phyloP scores from a whole-genome alignment of 1,284 basidiomycete genomes.

The Trichosporon coremiiforme region DNA sequence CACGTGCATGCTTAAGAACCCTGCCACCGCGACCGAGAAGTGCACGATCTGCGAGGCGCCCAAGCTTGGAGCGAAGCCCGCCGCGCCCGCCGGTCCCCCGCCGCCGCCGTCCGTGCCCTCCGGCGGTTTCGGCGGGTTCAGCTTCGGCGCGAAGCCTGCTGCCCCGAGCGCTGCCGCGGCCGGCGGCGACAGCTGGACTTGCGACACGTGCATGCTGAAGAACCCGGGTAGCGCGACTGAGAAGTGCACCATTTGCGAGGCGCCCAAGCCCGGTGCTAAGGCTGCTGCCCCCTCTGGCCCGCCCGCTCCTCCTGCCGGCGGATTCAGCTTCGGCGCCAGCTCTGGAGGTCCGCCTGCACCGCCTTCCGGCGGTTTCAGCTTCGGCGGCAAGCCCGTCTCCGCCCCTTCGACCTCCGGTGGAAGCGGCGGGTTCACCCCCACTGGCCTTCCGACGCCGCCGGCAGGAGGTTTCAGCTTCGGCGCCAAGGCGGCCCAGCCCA shows the following conservation, averaged over 20 bases:
- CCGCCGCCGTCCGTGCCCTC: conserved; percentile 19
- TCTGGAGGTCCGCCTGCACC: conserved; percentile 7
- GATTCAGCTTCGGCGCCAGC: conserved; percentile 16
- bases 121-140: conserved; percentile 10
- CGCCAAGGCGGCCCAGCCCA: background rate
- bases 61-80: conserved; percentile 35
- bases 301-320: conserved; percentile 4
- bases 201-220: conserved; percentile 59
- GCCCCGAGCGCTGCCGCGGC: background rate
- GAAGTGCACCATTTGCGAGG: conserved; percentile 63
- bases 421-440: conserved; percentile 19
- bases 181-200: conserved; percentile 56
- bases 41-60: conserved; percentile 61
- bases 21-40: conserved; percentile 55
- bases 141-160: conserved; percentile 18
- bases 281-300: conserved; percentile 14
- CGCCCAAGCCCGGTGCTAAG: conserved; percentile 46
- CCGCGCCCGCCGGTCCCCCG: conserved; percentile 12
- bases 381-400: conserved; percentile 26
- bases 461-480: conserved; percentile 28
- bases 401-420: conserved; percentile 10
- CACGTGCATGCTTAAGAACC: conserved; percentile 59
- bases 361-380: conserved; percentile 23
- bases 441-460: conserved; percentile 18
- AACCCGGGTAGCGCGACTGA: conserved; percentile 58